phyloP scores from a whole-genome alignment of 1,284 basidiomycete genomes.

The Trichosporon faecale region DNA sequence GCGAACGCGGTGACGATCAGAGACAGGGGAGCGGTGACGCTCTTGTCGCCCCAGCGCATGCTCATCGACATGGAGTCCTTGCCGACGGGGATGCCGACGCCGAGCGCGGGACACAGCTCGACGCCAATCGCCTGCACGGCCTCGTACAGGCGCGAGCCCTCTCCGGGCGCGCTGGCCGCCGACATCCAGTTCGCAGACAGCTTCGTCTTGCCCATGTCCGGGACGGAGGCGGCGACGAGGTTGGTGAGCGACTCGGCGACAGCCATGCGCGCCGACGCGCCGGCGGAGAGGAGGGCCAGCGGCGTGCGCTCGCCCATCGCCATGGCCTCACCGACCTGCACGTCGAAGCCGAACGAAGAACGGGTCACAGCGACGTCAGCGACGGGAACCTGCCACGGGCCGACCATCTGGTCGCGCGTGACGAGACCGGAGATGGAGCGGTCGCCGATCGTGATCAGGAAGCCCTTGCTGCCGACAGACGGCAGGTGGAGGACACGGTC shows the following conservation, averaged over 20 bases:
- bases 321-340: slow-evolving; percentile 88
- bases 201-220: slow-evolving; percentile 73
- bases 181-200: slow-evolving; percentile 99
- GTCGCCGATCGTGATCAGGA: slow-evolving; percentile 98
- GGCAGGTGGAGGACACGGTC: slow-evolving; percentile 85
- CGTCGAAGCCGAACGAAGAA: slow-evolving; percentile 87
- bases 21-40: slow-evolving; percentile 83
- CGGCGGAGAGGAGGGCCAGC: slow-evolving; percentile 78
- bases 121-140: slow-evolving; percentile 90
- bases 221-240: slow-evolving; percentile 76
- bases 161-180: slow-evolving; percentile 82
- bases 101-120: slow-evolving; percentile 91
- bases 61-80: slow-evolving; percentile 99
- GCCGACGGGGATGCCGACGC: slow-evolving; percentile 92
- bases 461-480: slow-evolving; percentile 90
- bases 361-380: slow-evolving; percentile 96
- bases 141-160: slow-evolving; percentile 86
- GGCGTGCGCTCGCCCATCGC: slow-evolving; percentile 96
- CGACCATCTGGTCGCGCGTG: slow-evolving; percentile 96
- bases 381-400: slow-evolving; percentile 97
- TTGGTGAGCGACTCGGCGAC: slow-evolving; percentile 93
- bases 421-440: slow-evolving; percentile 91
- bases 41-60: slow-evolving; percentile 81
- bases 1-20: slow-evolving; percentile 94
- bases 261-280: slow-evolving; percentile 92